Percentiles rank a stretch among this genome's conserved stretches.
Evolutionary conservation across 140 eudicot species (phyloP).

Genomic region (Senecio squalidus): DNA sequence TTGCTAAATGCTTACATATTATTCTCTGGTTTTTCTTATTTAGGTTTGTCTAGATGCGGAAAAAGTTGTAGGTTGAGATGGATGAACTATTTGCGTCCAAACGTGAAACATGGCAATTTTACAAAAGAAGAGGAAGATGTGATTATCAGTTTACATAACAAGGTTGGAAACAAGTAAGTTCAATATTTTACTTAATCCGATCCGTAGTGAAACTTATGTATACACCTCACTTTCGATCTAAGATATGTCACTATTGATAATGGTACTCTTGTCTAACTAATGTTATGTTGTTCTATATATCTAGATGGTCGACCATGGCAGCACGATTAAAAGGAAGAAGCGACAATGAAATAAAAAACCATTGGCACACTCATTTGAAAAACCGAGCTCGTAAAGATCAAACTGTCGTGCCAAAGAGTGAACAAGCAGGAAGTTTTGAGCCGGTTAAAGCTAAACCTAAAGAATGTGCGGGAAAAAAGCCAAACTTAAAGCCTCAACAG

Average conservation of each 20-base stretch:
- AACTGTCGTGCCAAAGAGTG: not conserved
- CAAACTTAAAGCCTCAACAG: conserved; percentile 1
- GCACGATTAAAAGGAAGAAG: conserved; percentile 79
- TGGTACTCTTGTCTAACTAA: not conserved
- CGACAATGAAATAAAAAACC: conserved; percentile 88
- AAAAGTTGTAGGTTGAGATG: conserved; percentile 63
- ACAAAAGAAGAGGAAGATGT: conserved; percentile 48
- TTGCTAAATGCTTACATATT: not conserved
- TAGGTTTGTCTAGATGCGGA: conserved; percentile 58
- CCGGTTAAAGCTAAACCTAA: not conserved
- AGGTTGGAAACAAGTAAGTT: conserved; percentile 49
- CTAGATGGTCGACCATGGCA: conserved; percentile 92
- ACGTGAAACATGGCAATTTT: conserved; percentile 38
- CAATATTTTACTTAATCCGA: too few relatives aligned
- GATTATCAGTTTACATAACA: conserved; percentile 32
- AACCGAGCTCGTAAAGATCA: conserved; percentile 10
- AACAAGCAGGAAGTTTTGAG: not conserved
- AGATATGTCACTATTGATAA: not conserved
- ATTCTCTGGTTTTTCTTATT: not conserved
- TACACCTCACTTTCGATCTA: not conserved
- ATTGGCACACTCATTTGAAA: conserved; percentile 76
- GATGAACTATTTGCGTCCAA: conserved; percentile 53
- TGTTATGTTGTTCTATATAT: not conserved
- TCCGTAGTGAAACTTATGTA: too few relatives aligned
- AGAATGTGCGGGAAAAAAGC: not conserved